Conservation (phyloP, 1,139 yeast genomes). For the Magnusiomyces paraingens region DNA sequence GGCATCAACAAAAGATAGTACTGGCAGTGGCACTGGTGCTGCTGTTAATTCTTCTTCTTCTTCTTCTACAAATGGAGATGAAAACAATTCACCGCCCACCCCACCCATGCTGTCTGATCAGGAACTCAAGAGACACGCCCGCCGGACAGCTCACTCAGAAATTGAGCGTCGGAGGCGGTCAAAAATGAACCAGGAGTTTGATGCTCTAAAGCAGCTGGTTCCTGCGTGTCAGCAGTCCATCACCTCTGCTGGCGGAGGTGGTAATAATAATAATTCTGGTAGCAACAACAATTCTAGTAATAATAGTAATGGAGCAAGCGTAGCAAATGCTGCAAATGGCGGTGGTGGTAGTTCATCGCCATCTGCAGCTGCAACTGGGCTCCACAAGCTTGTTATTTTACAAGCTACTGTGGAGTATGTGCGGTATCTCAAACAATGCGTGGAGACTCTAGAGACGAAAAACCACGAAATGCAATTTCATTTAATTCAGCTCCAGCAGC, state of each 20-base stretch:
- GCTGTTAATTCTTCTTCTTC: neutral
- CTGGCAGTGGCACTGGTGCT: neutral
- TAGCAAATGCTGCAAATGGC: slow-evolving; percentile 11
- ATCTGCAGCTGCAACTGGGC: slow-evolving; percentile 42
- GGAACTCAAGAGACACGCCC: slow-evolving; percentile 43
- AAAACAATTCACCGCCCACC: slow-evolving; percentile 2
- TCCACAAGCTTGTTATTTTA: slow-evolving; percentile 73
- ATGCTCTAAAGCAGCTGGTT: slow-evolving; percentile 66
- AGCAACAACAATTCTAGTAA: too few relatives aligned
- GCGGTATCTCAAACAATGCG: slow-evolving; percentile 48
- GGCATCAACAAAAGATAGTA: neutral
- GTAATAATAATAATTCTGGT: slow-evolving; percentile 15
- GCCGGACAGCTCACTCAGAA: slow-evolving; percentile 62
- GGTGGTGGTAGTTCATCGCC: slow-evolving; percentile 7
- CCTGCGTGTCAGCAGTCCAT: slow-evolving; percentile 62
- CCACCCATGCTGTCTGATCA: slow-evolving; percentile 32
- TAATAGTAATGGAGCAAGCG: neutral
- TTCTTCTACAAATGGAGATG: neutral
- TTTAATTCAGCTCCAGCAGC: slow-evolving; percentile 6
- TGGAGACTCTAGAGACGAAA: slow-evolving; percentile 20
- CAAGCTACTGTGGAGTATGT: slow-evolving; percentile 80
- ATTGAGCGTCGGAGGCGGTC: slow-evolving; percentile 75
- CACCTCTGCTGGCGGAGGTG: slow-evolving; percentile 27
- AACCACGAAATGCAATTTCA: slow-evolving; percentile 6
- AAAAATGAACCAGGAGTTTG: slow-evolving; percentile 77